Evolutionary conservation across 2,329 filamentous ascomycete genomes (phyloP).

Genomic region (Raffaelea ambrosiae): DNA sequence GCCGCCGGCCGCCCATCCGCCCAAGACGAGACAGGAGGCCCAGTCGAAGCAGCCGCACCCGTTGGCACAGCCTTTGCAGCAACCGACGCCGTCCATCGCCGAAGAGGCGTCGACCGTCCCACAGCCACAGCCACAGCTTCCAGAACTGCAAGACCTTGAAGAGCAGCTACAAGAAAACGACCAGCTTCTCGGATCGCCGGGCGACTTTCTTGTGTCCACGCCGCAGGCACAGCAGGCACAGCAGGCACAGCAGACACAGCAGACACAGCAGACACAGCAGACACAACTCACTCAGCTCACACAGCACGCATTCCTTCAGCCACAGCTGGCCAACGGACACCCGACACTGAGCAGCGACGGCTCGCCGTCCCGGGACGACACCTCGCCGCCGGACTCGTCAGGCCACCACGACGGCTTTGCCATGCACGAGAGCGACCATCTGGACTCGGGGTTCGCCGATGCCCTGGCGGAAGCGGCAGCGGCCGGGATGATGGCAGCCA

Average conservation of each 20-base stretch:
- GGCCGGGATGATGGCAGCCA: too few species aligned
- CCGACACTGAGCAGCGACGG: slow-evolving; percentile 5
- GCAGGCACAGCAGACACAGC: too few species aligned
- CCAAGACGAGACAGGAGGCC: slow-evolving; percentile 37
- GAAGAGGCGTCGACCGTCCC: too few species aligned
- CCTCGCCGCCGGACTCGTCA: slow-evolving; percentile 6
- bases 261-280: too few species aligned
- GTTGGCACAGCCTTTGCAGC: not conserved
- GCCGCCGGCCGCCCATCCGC: slow-evolving; percentile 43
- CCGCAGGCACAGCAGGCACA: too few species aligned
- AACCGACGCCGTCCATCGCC: too few species aligned
- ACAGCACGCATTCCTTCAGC: not conserved
- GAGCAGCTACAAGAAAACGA: too few species aligned
- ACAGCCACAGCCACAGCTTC: too few species aligned
- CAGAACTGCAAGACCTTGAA: not conserved
- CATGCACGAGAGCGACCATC: slow-evolving; percentile 5
- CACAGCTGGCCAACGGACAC: not conserved
- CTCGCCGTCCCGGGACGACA: slow-evolving; percentile 6
- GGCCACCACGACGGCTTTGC: slow-evolving; percentile 1
- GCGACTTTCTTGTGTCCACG: too few species aligned
- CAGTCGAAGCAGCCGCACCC: slow-evolving; percentile 3
- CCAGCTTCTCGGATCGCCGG: too few species aligned
- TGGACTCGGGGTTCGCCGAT: not conserved
- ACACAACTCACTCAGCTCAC: too few species aligned
- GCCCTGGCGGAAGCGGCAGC: not conserved